Evolutionary conservation across 805 yeast genomes (phyloP).

Genomic region (Ogataea paradorogensis): DNA sequence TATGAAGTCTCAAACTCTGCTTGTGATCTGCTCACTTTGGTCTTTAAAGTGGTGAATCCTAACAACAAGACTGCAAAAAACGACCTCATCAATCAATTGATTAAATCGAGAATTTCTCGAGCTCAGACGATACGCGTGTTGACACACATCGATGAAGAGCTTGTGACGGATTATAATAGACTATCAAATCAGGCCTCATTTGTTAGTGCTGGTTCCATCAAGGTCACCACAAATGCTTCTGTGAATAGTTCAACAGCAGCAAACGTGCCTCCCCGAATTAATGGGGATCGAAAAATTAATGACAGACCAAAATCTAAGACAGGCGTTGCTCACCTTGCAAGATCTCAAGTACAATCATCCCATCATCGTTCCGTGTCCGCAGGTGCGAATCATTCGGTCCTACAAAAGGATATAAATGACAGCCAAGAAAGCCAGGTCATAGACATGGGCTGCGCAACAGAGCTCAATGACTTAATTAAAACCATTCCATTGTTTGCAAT

Average conservation of each 20-base stretch:
- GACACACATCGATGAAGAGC: slow-evolving; percentile 30
- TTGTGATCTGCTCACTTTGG: slow-evolving; percentile 31
- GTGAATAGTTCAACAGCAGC: not conserved
- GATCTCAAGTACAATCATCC: not conserved
- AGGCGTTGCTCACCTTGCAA: slow-evolving; percentile 3
- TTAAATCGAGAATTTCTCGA: slow-evolving; percentile 31
- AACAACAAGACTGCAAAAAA: slow-evolving; percentile 38
- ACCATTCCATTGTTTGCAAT: slow-evolving; percentile 21
- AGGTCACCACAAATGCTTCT: slow-evolving; percentile 21
- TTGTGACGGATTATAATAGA: slow-evolving; percentile 20
- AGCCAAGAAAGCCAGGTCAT: not conserved
- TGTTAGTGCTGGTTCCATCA: slow-evolving; percentile 30
- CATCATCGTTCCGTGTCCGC: not conserved
- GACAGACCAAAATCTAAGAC: slow-evolving; percentile 18
- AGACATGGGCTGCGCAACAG: not conserved
- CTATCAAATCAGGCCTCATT: slow-evolving; percentile 19
- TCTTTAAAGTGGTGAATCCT: slow-evolving; percentile 36
- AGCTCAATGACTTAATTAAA: slow-evolving; percentile 1
- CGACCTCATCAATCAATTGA: slow-evolving; percentile 44
- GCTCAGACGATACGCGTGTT: slow-evolving; percentile 26
- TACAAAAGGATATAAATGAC: too few relatives aligned
- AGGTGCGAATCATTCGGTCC: not conserved
- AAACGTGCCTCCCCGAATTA: not conserved
- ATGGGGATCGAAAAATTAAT: slow-evolving; percentile 1
- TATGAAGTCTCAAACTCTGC: slow-evolving; percentile 19